These are phyloP conservation scores for Aspergillus biplanus DNA, from an alignment of 495 filamentous ascomycete species.

Conservation along the genomic window DNA sequence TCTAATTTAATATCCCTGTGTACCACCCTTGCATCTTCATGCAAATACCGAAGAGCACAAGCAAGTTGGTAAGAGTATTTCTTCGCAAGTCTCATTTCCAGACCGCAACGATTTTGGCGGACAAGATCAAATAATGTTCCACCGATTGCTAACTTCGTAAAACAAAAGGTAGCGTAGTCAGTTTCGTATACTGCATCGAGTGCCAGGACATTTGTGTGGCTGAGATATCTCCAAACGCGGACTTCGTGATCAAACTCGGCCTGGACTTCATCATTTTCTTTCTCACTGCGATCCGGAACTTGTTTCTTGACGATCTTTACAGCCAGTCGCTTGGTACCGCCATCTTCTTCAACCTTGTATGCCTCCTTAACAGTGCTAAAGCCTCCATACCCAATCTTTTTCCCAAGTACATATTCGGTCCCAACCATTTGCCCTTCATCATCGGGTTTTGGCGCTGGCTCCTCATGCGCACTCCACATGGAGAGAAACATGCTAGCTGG, in stretches of 20 bases:
- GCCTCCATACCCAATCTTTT: constrained; percentile 70
- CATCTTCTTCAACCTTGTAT: constrained; percentile 62
- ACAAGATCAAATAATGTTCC: constrained; percentile 75
- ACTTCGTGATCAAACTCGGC: constrained; percentile 78
- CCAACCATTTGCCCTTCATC: constrained; percentile 77
- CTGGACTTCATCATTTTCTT: constrained; percentile 70
- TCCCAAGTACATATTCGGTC: constrained; percentile 71
- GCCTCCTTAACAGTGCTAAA: constrained; percentile 76
- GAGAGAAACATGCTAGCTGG: constrained; percentile 63
- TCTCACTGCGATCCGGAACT: constrained; percentile 56
- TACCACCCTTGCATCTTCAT: constrained; percentile 71
- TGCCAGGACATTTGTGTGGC: constrained; percentile 66
- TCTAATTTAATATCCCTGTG: constrained; percentile 80
- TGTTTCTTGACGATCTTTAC: constrained; percentile 77
- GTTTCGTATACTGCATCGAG: constrained; percentile 72
- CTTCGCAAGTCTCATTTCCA: constrained; percentile 56
- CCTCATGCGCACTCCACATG: constrained; percentile 54
- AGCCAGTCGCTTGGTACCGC: constrained; percentile 56
- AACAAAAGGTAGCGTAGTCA: constrained; percentile 73
- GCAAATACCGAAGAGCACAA: constrained; percentile 70
- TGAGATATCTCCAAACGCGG: constrained; percentile 70
- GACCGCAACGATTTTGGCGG: constrained; percentile 59
- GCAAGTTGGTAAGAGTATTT: constrained; percentile 71
- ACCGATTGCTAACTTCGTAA: constrained; percentile 68
- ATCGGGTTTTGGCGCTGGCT: constrained; percentile 57